phyloP scores from a whole-genome alignment of 176 grass and related monocot species.

The Stipa capillata region DNA sequence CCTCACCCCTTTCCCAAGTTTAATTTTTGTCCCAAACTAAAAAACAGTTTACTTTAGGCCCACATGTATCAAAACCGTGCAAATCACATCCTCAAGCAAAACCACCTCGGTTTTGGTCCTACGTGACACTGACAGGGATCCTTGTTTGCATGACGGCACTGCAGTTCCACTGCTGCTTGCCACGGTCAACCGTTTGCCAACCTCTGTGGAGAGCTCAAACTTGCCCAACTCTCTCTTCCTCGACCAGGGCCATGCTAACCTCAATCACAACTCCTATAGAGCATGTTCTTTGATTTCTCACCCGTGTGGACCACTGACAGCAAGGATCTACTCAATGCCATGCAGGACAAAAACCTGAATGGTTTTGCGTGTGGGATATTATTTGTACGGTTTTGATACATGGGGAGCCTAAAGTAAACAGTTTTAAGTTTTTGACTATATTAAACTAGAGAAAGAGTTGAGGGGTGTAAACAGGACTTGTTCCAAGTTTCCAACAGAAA shows the following conservation, averaged over 20 bases:
- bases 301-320: not conserved
- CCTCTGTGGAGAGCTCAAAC: not conserved
- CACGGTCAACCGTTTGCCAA: not conserved
- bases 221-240: not conserved
- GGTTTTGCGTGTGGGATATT: not conserved
- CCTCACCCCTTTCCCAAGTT: not conserved
- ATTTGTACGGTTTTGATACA: not conserved
- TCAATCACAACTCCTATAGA: not conserved
- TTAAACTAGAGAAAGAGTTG: not conserved
- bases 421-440: not conserved
- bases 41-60: not conserved
- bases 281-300: not conserved
- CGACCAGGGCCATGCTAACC: not conserved
- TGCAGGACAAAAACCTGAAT: not conserved
- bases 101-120: too few species aligned
- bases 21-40: not conserved
- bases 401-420: not conserved
- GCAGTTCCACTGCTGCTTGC: too few species aligned
- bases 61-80: not conserved
- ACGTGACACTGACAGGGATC: not conserved
- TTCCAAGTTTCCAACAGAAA: not conserved
- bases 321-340: not conserved
- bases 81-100: not conserved
- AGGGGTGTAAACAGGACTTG: not conserved
- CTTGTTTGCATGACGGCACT: not conserved